Evolutionary conservation across 2,329 filamentous ascomycete genomes (phyloP).

Genomic region (Penicillium palitans): DNA sequence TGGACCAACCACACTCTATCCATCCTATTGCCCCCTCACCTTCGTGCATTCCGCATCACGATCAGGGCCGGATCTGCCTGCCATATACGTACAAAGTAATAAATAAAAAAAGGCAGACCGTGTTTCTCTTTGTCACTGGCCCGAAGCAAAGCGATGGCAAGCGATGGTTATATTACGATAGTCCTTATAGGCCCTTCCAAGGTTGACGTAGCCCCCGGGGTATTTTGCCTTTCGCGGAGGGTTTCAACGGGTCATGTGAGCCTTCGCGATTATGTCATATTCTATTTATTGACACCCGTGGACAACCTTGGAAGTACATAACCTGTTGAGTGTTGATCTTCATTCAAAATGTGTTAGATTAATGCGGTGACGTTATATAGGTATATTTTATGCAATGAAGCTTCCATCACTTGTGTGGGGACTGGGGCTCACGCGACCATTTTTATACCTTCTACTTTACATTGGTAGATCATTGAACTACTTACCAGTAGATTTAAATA

Average conservation of each 20-base stretch:
- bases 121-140: constrained; percentile 33
- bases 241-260: constrained; percentile 13
- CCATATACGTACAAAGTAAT: constrained; percentile 2
- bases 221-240: constrained; percentile 7
- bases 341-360: background rate
- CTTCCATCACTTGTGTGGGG: too few relatives aligned
- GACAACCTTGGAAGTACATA: too few relatives aligned
- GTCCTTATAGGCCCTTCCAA: constrained; percentile 11
- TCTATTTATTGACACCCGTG: too few relatives aligned
- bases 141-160: constrained; percentile 39
- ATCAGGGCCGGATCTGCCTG: constrained; percentile 20
- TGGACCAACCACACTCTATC: constrained; percentile 1
- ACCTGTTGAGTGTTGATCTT: background rate
- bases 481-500: background rate
- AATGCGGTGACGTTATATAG: background rate
- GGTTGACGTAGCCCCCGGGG: constrained; percentile 13
- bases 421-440: too few relatives aligned
- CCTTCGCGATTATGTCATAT: constrained; percentile 10
- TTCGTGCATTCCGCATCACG: constrained; percentile 9
- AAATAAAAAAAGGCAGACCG: background rate
- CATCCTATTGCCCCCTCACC: background rate
- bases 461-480: background rate
- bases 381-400: too few relatives aligned
- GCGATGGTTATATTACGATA: constrained; percentile 24
- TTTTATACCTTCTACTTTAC: too few relatives aligned